Evolutionary conservation across 441 rosid species (phyloP).

Genomic region (Syzygium syzygioides): DNA sequence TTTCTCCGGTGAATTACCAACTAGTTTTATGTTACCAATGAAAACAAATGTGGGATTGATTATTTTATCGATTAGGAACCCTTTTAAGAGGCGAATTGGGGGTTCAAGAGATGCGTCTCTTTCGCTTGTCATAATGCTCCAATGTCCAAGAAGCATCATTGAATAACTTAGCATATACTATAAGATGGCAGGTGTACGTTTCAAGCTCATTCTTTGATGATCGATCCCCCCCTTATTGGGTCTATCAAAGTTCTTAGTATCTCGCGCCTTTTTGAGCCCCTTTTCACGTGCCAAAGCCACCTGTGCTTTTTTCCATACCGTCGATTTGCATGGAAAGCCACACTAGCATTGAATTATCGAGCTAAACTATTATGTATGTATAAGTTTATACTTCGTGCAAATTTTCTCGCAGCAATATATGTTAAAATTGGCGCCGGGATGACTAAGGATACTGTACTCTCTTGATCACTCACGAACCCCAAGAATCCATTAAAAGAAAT

Average conservation of each 20-base stretch:
- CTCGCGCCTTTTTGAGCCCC: neutral
- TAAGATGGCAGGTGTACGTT: neutral
- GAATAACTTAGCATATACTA: neutral
- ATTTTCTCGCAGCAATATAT: neutral
- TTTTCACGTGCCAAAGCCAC: neutral
- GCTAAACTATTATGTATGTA: neutral
- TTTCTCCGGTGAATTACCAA: neutral
- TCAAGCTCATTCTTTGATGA: neutral
- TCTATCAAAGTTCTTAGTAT: neutral
- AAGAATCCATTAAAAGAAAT: neutral
- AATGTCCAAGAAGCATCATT: neutral
- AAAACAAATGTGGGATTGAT: neutral
- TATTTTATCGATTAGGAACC: neutral
- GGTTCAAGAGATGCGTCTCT: neutral
- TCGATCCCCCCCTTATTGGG: neutral
- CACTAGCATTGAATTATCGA: neutral
- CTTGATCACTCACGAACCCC: neutral
- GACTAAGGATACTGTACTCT: neutral
- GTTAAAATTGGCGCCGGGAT: neutral
- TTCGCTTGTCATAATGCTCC: neutral
- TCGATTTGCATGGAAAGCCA: neutral
- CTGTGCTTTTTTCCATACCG: neutral
- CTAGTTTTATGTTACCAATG: neutral
- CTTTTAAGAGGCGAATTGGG: neutral
- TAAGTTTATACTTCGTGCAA: neutral